Evolutionary conservation across 1,139 yeast species (phyloP), one percentile per base, ranked within the genome.

Genomic region (Debaryomycetaceae sp.): DNA sequence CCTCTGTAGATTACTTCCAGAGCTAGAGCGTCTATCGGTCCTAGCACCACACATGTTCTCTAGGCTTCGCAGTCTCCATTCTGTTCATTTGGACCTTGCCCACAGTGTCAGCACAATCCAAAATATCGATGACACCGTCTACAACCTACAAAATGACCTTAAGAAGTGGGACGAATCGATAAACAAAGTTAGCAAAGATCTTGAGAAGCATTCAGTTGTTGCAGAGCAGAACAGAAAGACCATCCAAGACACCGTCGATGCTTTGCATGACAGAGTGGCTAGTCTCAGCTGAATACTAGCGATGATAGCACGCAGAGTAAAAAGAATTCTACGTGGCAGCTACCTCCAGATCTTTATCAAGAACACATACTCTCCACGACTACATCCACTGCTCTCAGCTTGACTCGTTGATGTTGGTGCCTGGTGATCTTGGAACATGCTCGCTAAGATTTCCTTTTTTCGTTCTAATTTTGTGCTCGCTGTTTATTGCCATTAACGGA

Each of bases 1-100:
- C 40, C 44, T 80, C 4, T 70, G 70, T 43, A 50, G 46, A 2
- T 59, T 53, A 11, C 53, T 78, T 18, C 67, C 66, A 1, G 58
- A 60, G 1, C 56, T 78, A n/a, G 68, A 67, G 29, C 50, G 49
- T 1, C 57, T 69, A 30, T 59, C 59, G 14, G 46, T 52, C 6
- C 47, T 58, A 2, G 55, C 78, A 1, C 83, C 83, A 0, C 51
- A 58, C 3, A 40, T 79, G 1, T 40, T 75, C 3, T 50, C 58
- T 11, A 56, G 87, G 31, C 57, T 81, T 26, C 67, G 71, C 42
- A 57, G 74, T 0, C 58, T 80, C 35, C 67, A 70, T 42, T 56
- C 53, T 0, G 59, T 78, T 2, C 84, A 80, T 50, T 49, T 66
- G 5, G 74, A 70, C 17, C 43, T 67, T 29, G 65, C 65, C 6